Percentiles rank a stretch among this genome's conserved stretches.
Conservation (phyloP, 1,284 basidiomycete genomes). For the Tetrapyrgos nigripes region DNA sequence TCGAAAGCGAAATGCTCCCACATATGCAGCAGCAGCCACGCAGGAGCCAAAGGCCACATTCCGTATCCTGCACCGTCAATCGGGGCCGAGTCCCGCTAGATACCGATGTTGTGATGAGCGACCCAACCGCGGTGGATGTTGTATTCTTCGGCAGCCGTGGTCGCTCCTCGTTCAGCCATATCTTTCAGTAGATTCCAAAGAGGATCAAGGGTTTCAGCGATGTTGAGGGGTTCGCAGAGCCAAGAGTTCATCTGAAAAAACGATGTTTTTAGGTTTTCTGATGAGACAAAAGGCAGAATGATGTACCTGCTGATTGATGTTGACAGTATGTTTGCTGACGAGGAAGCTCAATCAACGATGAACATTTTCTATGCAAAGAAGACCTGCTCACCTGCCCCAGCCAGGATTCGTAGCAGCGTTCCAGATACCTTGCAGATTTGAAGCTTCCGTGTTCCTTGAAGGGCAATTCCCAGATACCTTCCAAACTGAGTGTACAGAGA, state of each 20-base stretch:
- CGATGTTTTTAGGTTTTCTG: background rate
- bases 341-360: background rate
- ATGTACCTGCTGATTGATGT: constrained; percentile 20
- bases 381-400: constrained; percentile 22
- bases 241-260: constrained; percentile 19
- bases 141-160: constrained; percentile 15
- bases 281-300: background rate
- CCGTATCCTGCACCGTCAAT: constrained; percentile 27
- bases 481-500: constrained; percentile 19
- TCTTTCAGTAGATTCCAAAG: constrained; percentile 19
- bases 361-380: background rate
- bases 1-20: constrained; percentile 25
- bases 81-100: constrained; percentile 14
- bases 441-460: constrained; percentile 18
- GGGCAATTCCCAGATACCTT: constrained; percentile 20
- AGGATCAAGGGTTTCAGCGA: constrained; percentile 22
- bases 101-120: constrained; percentile 13
- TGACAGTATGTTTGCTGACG: constrained; percentile 18
- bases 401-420: constrained; percentile 18
- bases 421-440: constrained; percentile 24
- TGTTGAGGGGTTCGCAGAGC: constrained; percentile 19
- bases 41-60: constrained; percentile 23
- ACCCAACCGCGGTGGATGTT: constrained; percentile 20
- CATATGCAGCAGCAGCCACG: constrained; percentile 22
- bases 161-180: constrained; percentile 16